Base-by-base conservation (phyloP, 116 monocot species). In the Zostera marina region DNA sequence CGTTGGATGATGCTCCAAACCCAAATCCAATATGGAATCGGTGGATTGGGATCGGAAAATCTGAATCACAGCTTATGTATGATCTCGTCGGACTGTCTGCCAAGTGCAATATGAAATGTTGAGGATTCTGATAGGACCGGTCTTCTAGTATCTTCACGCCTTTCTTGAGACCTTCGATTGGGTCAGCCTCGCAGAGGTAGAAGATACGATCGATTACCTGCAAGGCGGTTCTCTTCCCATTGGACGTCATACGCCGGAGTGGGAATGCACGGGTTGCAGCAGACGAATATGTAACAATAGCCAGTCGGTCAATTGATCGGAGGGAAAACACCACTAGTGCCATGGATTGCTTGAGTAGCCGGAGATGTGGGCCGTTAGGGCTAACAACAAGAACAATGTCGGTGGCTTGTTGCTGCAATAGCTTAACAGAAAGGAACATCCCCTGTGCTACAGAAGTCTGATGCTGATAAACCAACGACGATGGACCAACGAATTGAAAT, bases 341-440 rank as follows among this genome's bases (percentile, higher is more conserved):
- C 68, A 94, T 79, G 8, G 89, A 69, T 41, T 85, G 94, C 72
- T 82, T 85, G 42, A 94, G 78, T 2, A 82, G 80, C 52, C 88
- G 58, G 32, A 88, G 69, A 46, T 94, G 88, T 17, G 81, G 85
- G 1, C 85, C 94, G 12, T 82, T 82, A 1, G 88, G 81, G 59
- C 77, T 85, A 0, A 72, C 79, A 0, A 94, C 82, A 0, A 94
- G 75, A 41, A 94, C 75, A 5, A 85, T 16, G 59, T 94, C 94
- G 0, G 66, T 78, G 39, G 85, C 68, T 22, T 24, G 74, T 41
- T 79, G 89, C 9, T 67, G 80, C 0, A 76, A 47, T 1, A 94
- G 85, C 14, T 63, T 74, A 9, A 82, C 66, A 0, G 76, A 80
- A 44, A 94, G 77, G 55, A 56, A 76, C 41, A 60, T 58, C 26